phyloP scores from a whole-genome alignment of 352 stramenopile species.

The Phytophthora sojae region DNA sequence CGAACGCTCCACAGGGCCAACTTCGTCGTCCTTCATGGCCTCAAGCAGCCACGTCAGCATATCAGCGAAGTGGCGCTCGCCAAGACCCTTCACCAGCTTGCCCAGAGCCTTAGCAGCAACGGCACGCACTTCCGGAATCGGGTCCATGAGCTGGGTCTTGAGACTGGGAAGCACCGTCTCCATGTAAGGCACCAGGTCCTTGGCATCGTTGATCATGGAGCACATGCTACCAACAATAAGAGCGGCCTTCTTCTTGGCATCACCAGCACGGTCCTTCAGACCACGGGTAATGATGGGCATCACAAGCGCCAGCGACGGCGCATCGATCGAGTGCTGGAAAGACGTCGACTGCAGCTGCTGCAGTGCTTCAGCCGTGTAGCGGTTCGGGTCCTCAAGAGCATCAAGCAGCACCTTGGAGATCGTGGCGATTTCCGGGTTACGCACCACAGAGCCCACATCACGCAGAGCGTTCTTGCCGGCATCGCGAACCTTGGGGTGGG shows the following conservation, averaged over 20 bases:
- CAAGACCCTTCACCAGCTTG: conserved; percentile 95
- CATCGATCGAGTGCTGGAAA: conserved; percentile 99
- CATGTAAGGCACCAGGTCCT: conserved; percentile 98
- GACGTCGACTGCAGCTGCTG: conserved; percentile 98
- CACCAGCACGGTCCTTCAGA: conserved; percentile 96
- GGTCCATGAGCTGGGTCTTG: conserved; percentile 93
- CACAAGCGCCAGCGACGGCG: conserved; percentile 98
- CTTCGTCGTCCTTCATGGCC: conserved; percentile 93
- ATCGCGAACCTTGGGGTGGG: conserved; percentile 98
- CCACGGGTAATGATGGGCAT: conserved; percentile 99
- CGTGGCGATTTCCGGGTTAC: conserved; percentile 98
- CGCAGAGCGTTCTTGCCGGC: conserved; percentile 96
- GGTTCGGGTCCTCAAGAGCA: conserved; percentile 96
- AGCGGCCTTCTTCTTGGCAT: conserved; percentile 98
- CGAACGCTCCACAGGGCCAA: conserved; percentile 96
- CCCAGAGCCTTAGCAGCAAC: conserved; percentile 96
- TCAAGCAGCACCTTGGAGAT: conserved; percentile 95
- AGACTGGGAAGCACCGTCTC: conserved; percentile 97
- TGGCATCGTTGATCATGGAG: conserved; percentile 98
- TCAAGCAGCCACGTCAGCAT: conserved; percentile 98
- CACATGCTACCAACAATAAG: conserved; percentile 99
- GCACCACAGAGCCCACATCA: conserved; percentile 98
- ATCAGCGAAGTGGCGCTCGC: conserved; percentile 95
- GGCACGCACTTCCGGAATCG: conserved; percentile 95
- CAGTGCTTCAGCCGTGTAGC: conserved; percentile 93